A percentile compares a stretch with the other conserved stretches of the same genome.
These are phyloP conservation scores for Leccinum proliferum DNA, from an alignment of 1,284 basidiomycete species.

Conservation along the genomic window DNA sequence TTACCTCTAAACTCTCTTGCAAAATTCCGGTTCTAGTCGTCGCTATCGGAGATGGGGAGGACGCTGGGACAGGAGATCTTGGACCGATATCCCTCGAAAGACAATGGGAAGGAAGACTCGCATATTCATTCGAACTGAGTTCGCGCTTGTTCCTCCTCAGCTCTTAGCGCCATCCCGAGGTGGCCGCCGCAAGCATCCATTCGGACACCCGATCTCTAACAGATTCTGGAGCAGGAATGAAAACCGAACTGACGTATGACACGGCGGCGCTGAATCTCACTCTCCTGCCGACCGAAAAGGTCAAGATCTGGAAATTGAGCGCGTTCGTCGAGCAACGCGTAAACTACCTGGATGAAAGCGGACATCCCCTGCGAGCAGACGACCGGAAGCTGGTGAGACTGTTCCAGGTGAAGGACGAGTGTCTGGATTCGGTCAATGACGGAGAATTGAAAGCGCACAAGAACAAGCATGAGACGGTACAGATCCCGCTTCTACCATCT, in stretches of 20 bases:
- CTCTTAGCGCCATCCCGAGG: constrained; percentile 10
- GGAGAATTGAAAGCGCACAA: constrained; percentile 34
- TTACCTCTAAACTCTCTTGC: constrained; percentile 75
- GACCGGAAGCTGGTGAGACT: constrained; percentile 10
- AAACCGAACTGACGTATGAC: constrained; percentile 32
- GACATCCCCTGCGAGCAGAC: constrained; percentile 1
- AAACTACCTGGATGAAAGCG: constrained; percentile 7
- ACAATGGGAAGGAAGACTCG: constrained; percentile 89
- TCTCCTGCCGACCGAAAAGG: constrained; percentile 83
- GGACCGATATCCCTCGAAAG: constrained; percentile 63
- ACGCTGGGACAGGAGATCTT: constrained; percentile 48
- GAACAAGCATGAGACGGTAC: constrained; percentile 30
- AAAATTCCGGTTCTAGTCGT: constrained; percentile 76
- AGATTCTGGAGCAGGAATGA: constrained; percentile 4
- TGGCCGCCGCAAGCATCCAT: not conserved
- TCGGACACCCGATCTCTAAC: constrained; percentile 1
- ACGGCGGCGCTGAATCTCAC: constrained; percentile 78
- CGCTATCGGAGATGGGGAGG: constrained; percentile 44
- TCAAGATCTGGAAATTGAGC: constrained; percentile 77
- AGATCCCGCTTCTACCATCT: constrained; percentile 59
- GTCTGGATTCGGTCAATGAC: constrained; percentile 67
- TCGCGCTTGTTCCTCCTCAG: constrained; percentile 87
- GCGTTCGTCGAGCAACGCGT: constrained; percentile 66
- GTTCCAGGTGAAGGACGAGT: constrained; percentile 19
- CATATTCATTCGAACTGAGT: constrained; percentile 79